Evolutionary conservation across 2,329 filamentous ascomycete species (phyloP), one percentile per base, ranked within the genome.

Genomic region (Pseudocercospora crystallina): DNA sequence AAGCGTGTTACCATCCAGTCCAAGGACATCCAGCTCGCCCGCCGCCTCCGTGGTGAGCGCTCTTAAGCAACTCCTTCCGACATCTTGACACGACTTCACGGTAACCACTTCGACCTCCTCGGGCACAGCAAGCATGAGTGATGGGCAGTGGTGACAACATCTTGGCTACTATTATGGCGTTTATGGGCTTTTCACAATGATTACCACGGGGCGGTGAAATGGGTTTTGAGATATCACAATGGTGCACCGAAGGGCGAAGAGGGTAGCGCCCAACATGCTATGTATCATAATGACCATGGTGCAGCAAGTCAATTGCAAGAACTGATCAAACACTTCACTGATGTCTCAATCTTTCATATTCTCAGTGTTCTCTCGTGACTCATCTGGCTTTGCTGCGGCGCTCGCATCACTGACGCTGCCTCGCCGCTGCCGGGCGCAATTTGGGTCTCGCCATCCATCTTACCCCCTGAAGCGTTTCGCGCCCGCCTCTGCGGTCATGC

Each of bases 1-100:
- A 96, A 96, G 77, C 81, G 92, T 69, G 90, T 97, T 46, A 97
- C 92, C 34, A 95, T 96, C 64, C 75, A 69, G 59, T 90, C 94
- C 73, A 96, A 96, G 76, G 94, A 97, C 72, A 96, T 99, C 64
- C 92, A 96, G 74, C 81, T 97, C 54, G 92, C 92, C 60, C 76
- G 76, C 62, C 76, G 76, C 59, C 76, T 79, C 66, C 76, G 76
- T 69, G 76, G 76, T 65, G 76, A 78, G 75, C 76, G 76, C 58
- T 77, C 76, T 71, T 78, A 77, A 64, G 61, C 47, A 51, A 52
- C 53, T 51, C 56, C 60, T 58, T 46, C 39, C 49, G 46, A 26
- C 20, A 26, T 26, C 20, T 26, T 26, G 20, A 53, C 53, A 56
- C 49, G 53, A 56, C 53, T 48, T 53, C 49, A 56, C 47, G 53